phyloP scores from a whole-genome alignment of 129 eudicot genomes.

The Artemisia annua region DNA sequence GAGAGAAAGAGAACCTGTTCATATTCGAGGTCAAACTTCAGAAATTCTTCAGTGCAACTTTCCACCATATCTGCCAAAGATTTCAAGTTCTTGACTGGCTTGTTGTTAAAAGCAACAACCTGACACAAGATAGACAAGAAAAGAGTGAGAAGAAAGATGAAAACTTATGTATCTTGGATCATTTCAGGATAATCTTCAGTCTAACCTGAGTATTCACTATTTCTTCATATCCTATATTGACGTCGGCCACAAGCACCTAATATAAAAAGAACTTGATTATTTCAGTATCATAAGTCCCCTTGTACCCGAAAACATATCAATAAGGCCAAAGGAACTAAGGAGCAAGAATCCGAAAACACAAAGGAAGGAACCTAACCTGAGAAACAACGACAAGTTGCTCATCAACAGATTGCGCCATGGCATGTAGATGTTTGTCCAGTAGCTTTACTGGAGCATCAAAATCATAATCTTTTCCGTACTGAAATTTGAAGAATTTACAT shows the following conservation, averaged over 20 bases:
- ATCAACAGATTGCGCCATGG: slow-evolving; percentile 58
- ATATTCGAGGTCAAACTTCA: slow-evolving; percentile 54
- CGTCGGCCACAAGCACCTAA: slow-evolving; percentile 63
- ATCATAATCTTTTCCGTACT: slow-evolving; percentile 68
- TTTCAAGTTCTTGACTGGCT: slow-evolving; percentile 59
- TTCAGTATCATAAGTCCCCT: background rate
- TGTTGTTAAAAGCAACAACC: slow-evolving; percentile 58
- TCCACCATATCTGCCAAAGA: slow-evolving; percentile 58
- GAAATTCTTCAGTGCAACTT: slow-evolving; percentile 48
- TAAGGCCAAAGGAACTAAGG: background rate
- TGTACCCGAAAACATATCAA: background rate
- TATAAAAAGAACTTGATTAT: background rate
- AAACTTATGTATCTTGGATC: background rate
- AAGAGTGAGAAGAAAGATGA: background rate
- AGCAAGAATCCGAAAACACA: background rate
- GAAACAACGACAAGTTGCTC: slow-evolving; percentile 63
- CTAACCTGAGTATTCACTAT: slow-evolving; percentile 64
- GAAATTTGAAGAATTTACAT: slow-evolving; percentile 7
- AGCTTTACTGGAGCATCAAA: slow-evolving; percentile 69
- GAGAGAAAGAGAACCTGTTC: slow-evolving; percentile 43
- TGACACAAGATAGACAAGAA: slow-evolving; percentile 9
- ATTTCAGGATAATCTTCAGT: background rate
- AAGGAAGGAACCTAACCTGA: slow-evolving; percentile 29
- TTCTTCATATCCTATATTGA: slow-evolving; percentile 63
- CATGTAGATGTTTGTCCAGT: slow-evolving; percentile 56